Percentiles rank a stretch among this genome's conserved stretches.
Conservation (phyloP, 345 rosid genomes). For the Eucalyptus guilfoylei region DNA sequence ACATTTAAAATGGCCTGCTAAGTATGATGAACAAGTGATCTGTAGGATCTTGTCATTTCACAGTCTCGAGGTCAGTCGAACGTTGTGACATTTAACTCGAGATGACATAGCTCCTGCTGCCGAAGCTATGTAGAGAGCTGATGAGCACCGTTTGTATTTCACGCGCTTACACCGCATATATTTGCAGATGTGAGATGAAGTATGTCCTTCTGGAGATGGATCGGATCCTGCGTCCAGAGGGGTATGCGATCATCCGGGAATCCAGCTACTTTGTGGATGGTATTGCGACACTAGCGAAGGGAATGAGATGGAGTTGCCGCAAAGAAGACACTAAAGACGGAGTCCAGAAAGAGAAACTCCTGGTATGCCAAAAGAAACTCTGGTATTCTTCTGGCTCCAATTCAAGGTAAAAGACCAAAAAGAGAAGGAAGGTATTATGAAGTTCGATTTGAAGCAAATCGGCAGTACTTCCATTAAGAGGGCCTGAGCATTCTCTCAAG, state of each 20-base stretch:
- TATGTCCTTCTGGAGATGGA: constrained; percentile 88
- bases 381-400: constrained; percentile 57
- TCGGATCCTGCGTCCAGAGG: constrained; percentile 70
- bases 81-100: not conserved
- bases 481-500: not conserved
- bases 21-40: not conserved
- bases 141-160: not conserved
- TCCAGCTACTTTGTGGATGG: constrained; percentile 63
- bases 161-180: not conserved
- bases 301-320: constrained; percentile 78
- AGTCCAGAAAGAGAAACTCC: constrained; percentile 60
- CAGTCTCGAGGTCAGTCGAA: not conserved
- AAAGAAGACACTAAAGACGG: constrained; percentile 58
- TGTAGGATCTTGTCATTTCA: not conserved
- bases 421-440: not conserved
- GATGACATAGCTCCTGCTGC: not conserved
- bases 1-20: not conserved
- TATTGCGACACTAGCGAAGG: constrained; percentile 58
- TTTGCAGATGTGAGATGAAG: constrained; percentile 79
- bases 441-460: not conserved
- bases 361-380: constrained; percentile 86
- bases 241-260: constrained; percentile 68
- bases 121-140: not conserved
- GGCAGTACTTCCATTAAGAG: not conserved
- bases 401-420: constrained; percentile 12